Evolutionary conservation across 2,329 filamentous ascomycete genomes (phyloP).

Genomic region (Pseudogymnoascus sp.): DNA sequence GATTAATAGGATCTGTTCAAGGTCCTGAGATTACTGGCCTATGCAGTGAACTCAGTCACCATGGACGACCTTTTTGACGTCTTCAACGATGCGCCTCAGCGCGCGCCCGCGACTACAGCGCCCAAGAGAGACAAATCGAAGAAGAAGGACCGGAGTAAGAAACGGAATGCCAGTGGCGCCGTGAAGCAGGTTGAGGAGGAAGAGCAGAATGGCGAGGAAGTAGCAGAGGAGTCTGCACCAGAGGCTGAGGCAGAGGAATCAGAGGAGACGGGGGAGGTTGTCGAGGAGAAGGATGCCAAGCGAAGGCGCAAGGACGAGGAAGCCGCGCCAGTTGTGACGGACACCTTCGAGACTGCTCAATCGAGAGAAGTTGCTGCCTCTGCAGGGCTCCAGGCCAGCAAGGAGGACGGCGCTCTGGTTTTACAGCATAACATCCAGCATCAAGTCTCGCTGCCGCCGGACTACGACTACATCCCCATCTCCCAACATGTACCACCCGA

Average conservation of each 20-base stretch:
- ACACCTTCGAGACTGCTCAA: slow-evolving; percentile 90
- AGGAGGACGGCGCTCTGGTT: slow-evolving; percentile 51
- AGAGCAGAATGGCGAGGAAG: slow-evolving; percentile 54
- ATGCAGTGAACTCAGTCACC: slow-evolving; percentile 14
- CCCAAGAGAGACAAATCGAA: slow-evolving; percentile 35
- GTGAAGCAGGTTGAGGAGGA: slow-evolving; percentile 49
- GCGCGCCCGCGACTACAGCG: slow-evolving; percentile 29
- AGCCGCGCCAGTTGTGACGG: slow-evolving; percentile 72
- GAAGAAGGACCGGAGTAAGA: slow-evolving; percentile 61
- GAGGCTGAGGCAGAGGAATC: slow-evolving; percentile 22
- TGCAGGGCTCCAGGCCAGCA: slow-evolving; percentile 24
- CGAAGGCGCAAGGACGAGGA: slow-evolving; percentile 60
- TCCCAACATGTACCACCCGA: slow-evolving; percentile 87
- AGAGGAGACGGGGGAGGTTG: slow-evolving; percentile 33
- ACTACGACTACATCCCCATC: slow-evolving; percentile 91
- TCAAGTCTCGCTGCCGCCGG: slow-evolving; percentile 88
- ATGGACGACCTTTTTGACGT: slow-evolving; percentile 81
- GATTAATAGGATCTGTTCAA: slow-evolving; percentile 4
- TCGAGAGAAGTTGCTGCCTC: slow-evolving; percentile 75
- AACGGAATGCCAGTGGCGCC: slow-evolving; percentile 75
- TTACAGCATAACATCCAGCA: slow-evolving; percentile 97
- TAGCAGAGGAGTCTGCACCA: slow-evolving; percentile 26
- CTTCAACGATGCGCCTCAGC: slow-evolving; percentile 59
- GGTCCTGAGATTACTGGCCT: slow-evolving; percentile 6
- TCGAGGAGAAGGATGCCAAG: slow-evolving; percentile 39